Evolutionary conservation across 768 basidiomycete species (phyloP).

Genomic region (Rhodotorula sphaerocarpa): DNA sequence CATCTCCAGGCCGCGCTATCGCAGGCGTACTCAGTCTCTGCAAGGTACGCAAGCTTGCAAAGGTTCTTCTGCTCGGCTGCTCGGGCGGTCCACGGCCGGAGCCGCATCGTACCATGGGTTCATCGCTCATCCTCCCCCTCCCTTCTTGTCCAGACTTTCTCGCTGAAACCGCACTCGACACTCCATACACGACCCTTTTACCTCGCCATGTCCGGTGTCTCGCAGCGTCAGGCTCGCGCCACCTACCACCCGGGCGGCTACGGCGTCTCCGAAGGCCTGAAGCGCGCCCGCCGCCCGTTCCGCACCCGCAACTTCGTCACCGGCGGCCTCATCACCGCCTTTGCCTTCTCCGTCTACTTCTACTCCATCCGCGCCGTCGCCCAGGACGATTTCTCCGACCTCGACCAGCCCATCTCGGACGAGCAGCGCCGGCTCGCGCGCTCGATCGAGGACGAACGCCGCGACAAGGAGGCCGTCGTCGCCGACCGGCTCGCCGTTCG

Average conservation of each 20-base stretch:
- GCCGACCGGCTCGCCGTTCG: background rate
- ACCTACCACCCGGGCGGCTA: slow-evolving; percentile 42
- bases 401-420: slow-evolving; percentile 54
- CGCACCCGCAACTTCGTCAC: slow-evolving; percentile 68
- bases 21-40: no score
- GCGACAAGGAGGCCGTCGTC: slow-evolving; percentile 5
- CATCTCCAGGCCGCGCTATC: no score
- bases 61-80: no score
- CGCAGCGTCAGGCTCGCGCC: slow-evolving; percentile 13
- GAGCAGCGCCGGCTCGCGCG: slow-evolving; percentile 40
- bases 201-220: slow-evolving; percentile 20
- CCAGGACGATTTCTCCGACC: slow-evolving; percentile 82
- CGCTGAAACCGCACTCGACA: background rate
- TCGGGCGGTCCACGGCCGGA: no score
- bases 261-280: slow-evolving; percentile 78
- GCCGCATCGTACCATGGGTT: no score
- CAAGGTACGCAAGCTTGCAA: no score
- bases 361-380: slow-evolving; percentile 92
- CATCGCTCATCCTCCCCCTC: no score
- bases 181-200: background rate
- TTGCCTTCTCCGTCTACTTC: slow-evolving; percentile 73
- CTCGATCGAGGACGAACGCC: slow-evolving; percentile 45
- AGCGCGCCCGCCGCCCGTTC: slow-evolving; percentile 80
- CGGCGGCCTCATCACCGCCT: slow-evolving; percentile 61
- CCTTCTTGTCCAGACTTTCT: background rate